Base-by-base conservation (phyloP, 2,329 filamentous ascomycete species). In the Pestalotiopsis sp. region DNA sequence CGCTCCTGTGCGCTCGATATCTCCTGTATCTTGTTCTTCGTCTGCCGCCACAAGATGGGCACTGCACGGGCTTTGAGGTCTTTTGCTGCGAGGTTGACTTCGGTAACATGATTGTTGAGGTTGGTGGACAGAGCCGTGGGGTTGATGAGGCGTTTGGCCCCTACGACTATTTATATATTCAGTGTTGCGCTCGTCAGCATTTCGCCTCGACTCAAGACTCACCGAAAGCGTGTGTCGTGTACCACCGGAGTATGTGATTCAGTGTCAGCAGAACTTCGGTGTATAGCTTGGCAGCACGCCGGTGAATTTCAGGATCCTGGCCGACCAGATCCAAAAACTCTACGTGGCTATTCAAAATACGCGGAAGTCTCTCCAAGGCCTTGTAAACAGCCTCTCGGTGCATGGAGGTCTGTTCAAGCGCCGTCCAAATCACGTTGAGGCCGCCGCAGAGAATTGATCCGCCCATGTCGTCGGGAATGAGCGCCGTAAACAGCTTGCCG, bases 301-400 rank as follows among this genome's bases (percentile, higher is more conserved):
- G 41, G 56, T 68, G 66, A 39, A 68, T 36, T 17, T 70, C 61
- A 4, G 17, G 61, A 52, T 70, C 68, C 23, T 68, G 14, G n/a
- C 52, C 31, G 9, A n/a, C n/a, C 31, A 63, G 23, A 7, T 68
- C 49, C 6, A 60, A 41, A 20, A 27, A 58, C 61, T 61, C 63
- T 20, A 58, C 63, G 25, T 68, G 66, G 39, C 68, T 49, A 56
- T 68, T 65, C 9, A 68, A 49, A 31, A 68, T 58, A 17, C 36
- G 57, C n/a, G 68, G 68, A 36, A 70, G 17, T 38, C 49, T 27
- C 39, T 70, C 67, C 17, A 70, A 62, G 9, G 67, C 67, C 23
- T 66, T 66, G 25, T 38, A 58, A 20, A 68, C 59, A 14, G 41
- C 56, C 49, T 68, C 56, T 14, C 57, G 52, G 5, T 68, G 38